Percentiles rank a stretch among this genome's conserved stretches.
Conservation (phyloP, 169 alveolate species). For the Cryptosporidium parvum region DNA sequence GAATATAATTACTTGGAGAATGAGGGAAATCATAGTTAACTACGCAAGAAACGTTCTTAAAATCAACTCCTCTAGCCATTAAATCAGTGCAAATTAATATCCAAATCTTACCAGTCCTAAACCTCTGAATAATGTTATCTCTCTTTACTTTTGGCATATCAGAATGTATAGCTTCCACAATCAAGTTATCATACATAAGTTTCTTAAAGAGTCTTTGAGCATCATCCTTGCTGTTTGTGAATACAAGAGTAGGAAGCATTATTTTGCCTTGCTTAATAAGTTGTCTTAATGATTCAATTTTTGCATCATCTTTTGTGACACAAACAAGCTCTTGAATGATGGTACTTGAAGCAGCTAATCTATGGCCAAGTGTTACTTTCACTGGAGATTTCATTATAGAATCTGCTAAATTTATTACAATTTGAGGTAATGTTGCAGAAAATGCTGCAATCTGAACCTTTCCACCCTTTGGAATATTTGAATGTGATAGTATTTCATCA, state of each 20-base stretch:
- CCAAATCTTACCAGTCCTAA: constrained; percentile 88
- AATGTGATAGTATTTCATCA: constrained; percentile 76
- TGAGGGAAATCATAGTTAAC: constrained; percentile 97
- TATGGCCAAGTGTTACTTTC: constrained; percentile 83
- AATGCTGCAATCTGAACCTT: constrained; percentile 80
- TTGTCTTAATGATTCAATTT: constrained; percentile 79
- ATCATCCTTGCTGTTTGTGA: constrained; percentile 75
- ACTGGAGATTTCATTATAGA: constrained; percentile 79
- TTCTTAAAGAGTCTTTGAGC: constrained; percentile 72
- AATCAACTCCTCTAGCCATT: constrained; percentile 98
- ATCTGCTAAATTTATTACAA: constrained; percentile 78
- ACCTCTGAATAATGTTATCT: constrained; percentile 78
- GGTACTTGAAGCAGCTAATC: constrained; percentile 80
- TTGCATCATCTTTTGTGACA: constrained; percentile 83
- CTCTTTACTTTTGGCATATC: constrained; percentile 77
- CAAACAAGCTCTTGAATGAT: constrained; percentile 83
- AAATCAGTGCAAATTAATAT: constrained; percentile 95
- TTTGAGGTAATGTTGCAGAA: constrained; percentile 89
- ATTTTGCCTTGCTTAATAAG: constrained; percentile 82
- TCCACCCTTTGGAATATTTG: constrained; percentile 66
- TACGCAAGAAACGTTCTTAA: constrained; percentile 93
- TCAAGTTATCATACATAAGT: constrained; percentile 61
- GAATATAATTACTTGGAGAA: constrained; percentile 92
- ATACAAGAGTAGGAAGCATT: constrained; percentile 80
- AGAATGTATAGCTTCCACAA: constrained; percentile 76